Base-by-base conservation (phyloP, 1,284 basidiomycete genomes). In the Malassezia furfur region DNA sequence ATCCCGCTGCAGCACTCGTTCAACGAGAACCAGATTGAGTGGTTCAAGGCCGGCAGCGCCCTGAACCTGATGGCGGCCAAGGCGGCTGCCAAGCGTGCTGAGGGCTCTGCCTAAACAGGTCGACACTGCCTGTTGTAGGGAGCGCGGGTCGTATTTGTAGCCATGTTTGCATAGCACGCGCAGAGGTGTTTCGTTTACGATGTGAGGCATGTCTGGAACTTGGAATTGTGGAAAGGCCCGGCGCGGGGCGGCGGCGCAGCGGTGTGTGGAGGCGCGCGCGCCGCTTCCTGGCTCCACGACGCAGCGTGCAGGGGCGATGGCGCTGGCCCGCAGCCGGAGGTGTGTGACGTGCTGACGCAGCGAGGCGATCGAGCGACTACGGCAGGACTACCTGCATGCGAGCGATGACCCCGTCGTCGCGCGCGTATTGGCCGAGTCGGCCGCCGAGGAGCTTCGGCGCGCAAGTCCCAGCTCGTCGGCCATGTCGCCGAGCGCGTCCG, bases 21-120 rank as follows among this genome's bases (percentile, higher is more conserved):
- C 63, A 74, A 74, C 67, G 70, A 70, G 43, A 65, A 67, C 60
- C 72, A 74, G 63, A 72, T 74, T 48, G 66, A 63, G 35, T 74
- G 70, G 70, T 70, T 66, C 72, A 65, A 69, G 58, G 66, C 68
- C 50, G 71, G 71, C 31, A 65, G 61, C 37, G 70, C 71, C 15
- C 61, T 74, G 47, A 73, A 73, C 68, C 60, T 67, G 51, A 73
- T 73, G 70, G 59, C 64, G 45, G 56, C 61, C 53, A 63, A 65
- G 59, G 61, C 62, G n/a, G 47, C 47, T 2, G 47, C 30, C 12
- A 48, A 48, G 47, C 47, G 47, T 19, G 47, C 47, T 39, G 19
- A 43, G 30, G 40, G 40, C 30, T 34, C 32, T 10, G 32, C 32
- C 32, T 34, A 34, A 34, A 34, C 32, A 34, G 32, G 32, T 14